phyloP scores from a whole-genome alignment of 2,329 filamentous ascomycete genomes.

The Calonectria naviculata region DNA sequence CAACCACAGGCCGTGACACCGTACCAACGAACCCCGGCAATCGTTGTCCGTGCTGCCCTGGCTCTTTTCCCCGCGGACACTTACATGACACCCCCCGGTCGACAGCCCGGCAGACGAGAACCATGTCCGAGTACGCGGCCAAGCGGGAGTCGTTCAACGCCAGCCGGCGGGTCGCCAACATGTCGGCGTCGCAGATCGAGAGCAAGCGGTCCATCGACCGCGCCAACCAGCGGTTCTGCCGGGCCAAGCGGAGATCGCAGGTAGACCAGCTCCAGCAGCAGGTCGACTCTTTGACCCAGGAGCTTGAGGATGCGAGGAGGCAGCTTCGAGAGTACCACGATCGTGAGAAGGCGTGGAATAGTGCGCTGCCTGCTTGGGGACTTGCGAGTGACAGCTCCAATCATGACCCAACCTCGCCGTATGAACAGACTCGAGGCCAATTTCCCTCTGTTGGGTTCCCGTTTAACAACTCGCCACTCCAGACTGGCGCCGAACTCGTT shows the following conservation, averaged over 20 bases:
- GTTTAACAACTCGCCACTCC: neutral
- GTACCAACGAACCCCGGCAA: neutral
- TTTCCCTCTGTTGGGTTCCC: neutral
- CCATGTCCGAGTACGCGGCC: slow-evolving; percentile 1
- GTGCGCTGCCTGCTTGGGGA: neutral
- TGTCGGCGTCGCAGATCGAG: slow-evolving; percentile 35
- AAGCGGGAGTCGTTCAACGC: slow-evolving; percentile 24
- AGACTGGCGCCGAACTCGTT: neutral
- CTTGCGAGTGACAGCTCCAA: neutral
- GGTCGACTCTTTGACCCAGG: slow-evolving; percentile 22
- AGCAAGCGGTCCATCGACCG: slow-evolving; percentile 41
- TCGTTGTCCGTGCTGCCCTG: neutral
- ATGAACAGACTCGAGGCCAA: neutral
- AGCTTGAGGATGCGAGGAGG: slow-evolving; percentile 1
- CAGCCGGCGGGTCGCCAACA: slow-evolving; percentile 32
- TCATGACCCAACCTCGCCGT: neutral
- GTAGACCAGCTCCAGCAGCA: slow-evolving; percentile 30
- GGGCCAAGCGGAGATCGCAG: slow-evolving; percentile 35
- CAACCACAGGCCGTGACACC: neutral
- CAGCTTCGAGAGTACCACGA: slow-evolving; percentile 15
- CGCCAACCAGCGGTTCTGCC: slow-evolving; percentile 37
- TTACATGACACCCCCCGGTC: neutral
- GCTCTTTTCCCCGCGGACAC: neutral
- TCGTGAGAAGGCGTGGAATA: slow-evolving; percentile 20
- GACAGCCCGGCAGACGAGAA: neutral